Conservation (phyloP, 805 yeast genomes). For the Saccharomycopsis sp. region DNA sequence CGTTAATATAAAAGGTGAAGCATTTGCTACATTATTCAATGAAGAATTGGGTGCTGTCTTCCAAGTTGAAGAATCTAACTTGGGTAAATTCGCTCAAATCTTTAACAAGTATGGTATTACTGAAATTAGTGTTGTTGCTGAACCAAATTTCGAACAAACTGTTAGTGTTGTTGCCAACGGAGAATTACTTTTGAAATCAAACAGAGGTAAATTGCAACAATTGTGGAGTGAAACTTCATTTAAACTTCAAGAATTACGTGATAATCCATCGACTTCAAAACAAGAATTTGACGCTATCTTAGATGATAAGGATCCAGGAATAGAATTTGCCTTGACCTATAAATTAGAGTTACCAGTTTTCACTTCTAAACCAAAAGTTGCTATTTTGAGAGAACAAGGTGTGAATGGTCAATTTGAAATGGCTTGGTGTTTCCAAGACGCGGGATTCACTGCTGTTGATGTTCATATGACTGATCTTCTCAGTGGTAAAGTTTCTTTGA, state of each 20-base stretch:
- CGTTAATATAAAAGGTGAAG: constrained; percentile 36
- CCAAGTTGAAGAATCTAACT: constrained; percentile 60
- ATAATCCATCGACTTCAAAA: constrained; percentile 84
- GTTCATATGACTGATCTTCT: constrained; percentile 95
- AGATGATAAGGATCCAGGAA: constrained; percentile 88
- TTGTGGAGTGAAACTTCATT: constrained; percentile 85
- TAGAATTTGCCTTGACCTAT: constrained; percentile 71
- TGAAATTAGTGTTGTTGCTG: constrained; percentile 58
- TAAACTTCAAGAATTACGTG: constrained; percentile 85
- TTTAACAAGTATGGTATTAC: constrained; percentile 56
- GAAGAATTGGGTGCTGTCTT: constrained; percentile 96
- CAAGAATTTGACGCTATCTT: constrained; percentile 71
- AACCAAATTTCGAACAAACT: constrained; percentile 51
- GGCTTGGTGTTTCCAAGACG: constrained; percentile 95
- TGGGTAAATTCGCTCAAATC: constrained; percentile 46
- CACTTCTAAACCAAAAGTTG: constrained; percentile 70
- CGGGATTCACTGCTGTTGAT: constrained; percentile 91
- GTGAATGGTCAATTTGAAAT: constrained; percentile 97
- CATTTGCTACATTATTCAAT: constrained; percentile 55
- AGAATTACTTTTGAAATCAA: constrained; percentile 37
- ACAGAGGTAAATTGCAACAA: constrained; percentile 68
- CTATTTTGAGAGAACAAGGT: constrained; percentile 96
- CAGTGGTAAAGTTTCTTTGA: constrained; percentile 61
- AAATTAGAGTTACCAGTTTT: constrained; percentile 40
- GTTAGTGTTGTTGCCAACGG: constrained; percentile 44